Base-by-base conservation (phyloP, 2,329 filamentous ascomycete species). In the Hypoxylon sp. region DNA sequence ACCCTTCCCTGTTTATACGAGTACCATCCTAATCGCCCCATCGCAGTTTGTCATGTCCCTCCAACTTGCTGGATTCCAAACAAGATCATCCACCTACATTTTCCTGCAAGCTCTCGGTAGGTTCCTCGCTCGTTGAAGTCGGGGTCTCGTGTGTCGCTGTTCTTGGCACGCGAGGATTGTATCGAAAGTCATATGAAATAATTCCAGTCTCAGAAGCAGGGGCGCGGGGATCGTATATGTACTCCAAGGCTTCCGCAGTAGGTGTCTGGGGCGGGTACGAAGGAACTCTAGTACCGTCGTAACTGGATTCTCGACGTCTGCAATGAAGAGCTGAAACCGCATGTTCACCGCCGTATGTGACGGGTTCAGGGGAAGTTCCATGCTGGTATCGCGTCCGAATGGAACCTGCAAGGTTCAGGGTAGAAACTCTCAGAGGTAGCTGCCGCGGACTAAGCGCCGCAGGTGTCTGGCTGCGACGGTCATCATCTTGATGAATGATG, bases 381-480 rank as follows among this genome's bases (percentile, higher is more conserved):
- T 10, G 11, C 32, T 34, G 10, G 13, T 34, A 15, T 2, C 32
- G 3, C 13, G 2, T 5, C 10, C 6, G 11, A 15, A 15, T 15
- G n/a, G 32, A n/a, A 37, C 4, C 15, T 37, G 15, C 13, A n/a
- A 15, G 13, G 5, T 37, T 15, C 15, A 37, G 32, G 15, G 32
- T 37, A 37, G 15, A 37, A 37, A 4, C 6, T 6, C 32, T n/a
- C 6, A 15, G 32, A 5, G 13, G 32, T 15, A 15, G 32, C 5
- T 37, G 32, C 32, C 32, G 32, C 15, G 77, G 78, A 63, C 68
- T 79, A 6, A 77, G 76, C 13, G 75, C 77, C 4, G 77, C 78
- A 10, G 72, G 71, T 4, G 77, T 64, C 41, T 73, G 73, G 6
- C 67, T 54, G 10, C 53, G 51, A 11, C 55, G 41, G 17, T 41